phyloP scores from a whole-genome alignment of 495 filamentous ascomycete genomes.

The Cercophora samala region DNA sequence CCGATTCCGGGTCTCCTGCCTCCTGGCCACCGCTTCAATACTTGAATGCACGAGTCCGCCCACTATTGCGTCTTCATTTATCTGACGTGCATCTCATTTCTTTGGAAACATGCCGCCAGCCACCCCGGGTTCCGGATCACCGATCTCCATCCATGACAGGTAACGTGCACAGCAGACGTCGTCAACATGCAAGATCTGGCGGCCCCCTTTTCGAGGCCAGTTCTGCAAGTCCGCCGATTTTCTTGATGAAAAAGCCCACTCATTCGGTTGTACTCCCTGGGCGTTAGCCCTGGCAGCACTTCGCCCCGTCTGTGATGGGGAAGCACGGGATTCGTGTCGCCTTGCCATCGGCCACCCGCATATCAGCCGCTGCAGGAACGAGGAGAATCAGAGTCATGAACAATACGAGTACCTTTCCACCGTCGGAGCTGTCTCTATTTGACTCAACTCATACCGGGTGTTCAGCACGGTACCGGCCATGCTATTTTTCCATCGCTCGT shows the following conservation, averaged over 20 bases:
- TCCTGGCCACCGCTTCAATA: background rate
- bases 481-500: background rate
- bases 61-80: slow-evolving; percentile 1
- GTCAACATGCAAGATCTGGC: slow-evolving; percentile 16
- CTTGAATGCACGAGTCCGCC: slow-evolving; percentile 4
- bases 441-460: background rate
- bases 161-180: slow-evolving; percentile 1
- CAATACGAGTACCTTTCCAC: background rate
- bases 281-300: background rate
- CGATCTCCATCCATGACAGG: background rate
- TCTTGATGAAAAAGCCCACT: slow-evolving; percentile 1
- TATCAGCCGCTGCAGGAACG: slow-evolving; percentile 18
- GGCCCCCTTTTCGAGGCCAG: background rate
- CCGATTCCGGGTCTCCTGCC: background rate
- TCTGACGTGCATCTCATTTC: slow-evolving; percentile 11
- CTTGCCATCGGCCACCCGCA: slow-evolving; percentile 16
- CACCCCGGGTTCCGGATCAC: background rate
- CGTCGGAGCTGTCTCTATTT: background rate
- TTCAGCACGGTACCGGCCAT: background rate
- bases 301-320: background rate
- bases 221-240: background rate
- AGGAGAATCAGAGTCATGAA: background rate
- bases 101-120: slow-evolving; percentile 3
- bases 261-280: background rate
- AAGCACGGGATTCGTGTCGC: background rate